phyloP scores from a whole-genome alignment of 2,329 filamentous ascomycete species.

The Byssochlamys sp. region DNA sequence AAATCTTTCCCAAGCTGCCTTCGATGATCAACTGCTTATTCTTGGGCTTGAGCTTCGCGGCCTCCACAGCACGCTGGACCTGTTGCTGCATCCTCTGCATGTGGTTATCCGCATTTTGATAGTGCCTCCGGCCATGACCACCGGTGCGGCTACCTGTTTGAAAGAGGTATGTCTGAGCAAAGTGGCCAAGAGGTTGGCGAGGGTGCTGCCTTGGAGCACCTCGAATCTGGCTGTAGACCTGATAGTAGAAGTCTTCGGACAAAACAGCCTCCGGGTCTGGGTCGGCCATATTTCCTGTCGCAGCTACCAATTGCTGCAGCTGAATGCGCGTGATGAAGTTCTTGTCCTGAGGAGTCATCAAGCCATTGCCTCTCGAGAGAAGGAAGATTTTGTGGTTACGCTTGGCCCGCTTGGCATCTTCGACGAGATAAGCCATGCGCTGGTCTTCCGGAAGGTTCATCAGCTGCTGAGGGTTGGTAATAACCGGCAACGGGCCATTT shows the following conservation, averaged over 20 bases:
- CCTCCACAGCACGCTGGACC: slow-evolving; percentile 91
- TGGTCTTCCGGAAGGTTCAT: slow-evolving; percentile 74
- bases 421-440: slow-evolving; percentile 70
- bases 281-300: slow-evolving; percentile 77
- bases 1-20: slow-evolving; percentile 92
- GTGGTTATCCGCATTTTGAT: slow-evolving; percentile 83
- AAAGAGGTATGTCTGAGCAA: slow-evolving; percentile 94
- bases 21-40: slow-evolving; percentile 95
- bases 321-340: slow-evolving; percentile 98
- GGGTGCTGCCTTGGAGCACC: slow-evolving; percentile 83
- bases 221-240: slow-evolving; percentile 90
- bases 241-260: slow-evolving; percentile 94
- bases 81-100: slow-evolving; percentile 99
- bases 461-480: slow-evolving; percentile 63
- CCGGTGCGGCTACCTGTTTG: slow-evolving; percentile 81
- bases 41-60: slow-evolving; percentile 93
- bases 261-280: slow-evolving; percentile 69
- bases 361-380: slow-evolving; percentile 82
- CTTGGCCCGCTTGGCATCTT: slow-evolving; percentile 91
- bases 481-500: slow-evolving; percentile 40
- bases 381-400: slow-evolving; percentile 96
- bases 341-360: slow-evolving; percentile 99
- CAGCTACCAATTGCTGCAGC: slow-evolving; percentile 86
- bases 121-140: slow-evolving; percentile 56
- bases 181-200: slow-evolving; percentile 85